Conservation (phyloP, 148 eudicot species). For the Vaccinium myrtillus region DNA sequence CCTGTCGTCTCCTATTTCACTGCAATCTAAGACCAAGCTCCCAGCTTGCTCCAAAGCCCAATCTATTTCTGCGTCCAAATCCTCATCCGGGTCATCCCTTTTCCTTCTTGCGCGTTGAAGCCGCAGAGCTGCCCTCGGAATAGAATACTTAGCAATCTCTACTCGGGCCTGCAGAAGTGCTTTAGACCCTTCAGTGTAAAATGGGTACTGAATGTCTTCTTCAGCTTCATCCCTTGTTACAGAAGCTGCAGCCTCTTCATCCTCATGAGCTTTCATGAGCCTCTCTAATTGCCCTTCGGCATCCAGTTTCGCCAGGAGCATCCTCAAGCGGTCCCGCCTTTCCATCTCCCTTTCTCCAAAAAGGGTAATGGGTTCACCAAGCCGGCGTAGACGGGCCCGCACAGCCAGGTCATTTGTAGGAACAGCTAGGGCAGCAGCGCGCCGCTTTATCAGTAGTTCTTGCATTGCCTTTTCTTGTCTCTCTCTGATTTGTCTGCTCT, state of each 20-base stretch:
- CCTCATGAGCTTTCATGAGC: slow-evolving; percentile 89
- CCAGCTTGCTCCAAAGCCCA: slow-evolving; percentile 75
- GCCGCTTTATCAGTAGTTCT: slow-evolving; percentile 79
- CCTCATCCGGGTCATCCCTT: slow-evolving; percentile 94
- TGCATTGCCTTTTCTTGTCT: slow-evolving; percentile 76
- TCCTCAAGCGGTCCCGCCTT: slow-evolving; percentile 81
- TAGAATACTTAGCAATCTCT: slow-evolving; percentile 64
- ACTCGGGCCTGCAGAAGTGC: slow-evolving; percentile 60
- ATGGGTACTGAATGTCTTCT: slow-evolving; percentile 81
- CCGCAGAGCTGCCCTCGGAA: slow-evolving; percentile 60
- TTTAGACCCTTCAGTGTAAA: slow-evolving; percentile 76
- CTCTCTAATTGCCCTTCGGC: slow-evolving; percentile 85
- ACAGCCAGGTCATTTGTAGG: slow-evolving; percentile 93
- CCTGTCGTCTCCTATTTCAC: slow-evolving; percentile 92
- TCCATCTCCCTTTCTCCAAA: slow-evolving; percentile 98
- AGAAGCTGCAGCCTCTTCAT: slow-evolving; percentile 65
- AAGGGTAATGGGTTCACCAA: slow-evolving; percentile 87
- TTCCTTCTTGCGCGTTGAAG: slow-evolving; percentile 72
- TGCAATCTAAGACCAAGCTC: slow-evolving; percentile 62
- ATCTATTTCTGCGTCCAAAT: slow-evolving; percentile 80
- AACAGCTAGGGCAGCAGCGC: slow-evolving; percentile 89
- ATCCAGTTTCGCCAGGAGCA: slow-evolving; percentile 89
- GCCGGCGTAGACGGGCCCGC: slow-evolving; percentile 66
- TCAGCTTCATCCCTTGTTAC: slow-evolving; percentile 47
- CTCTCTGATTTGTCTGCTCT: slow-evolving; percentile 65